A percentile compares a stretch with the other conserved stretches of the same genome.
Conservation (phyloP, 2,329 filamentous ascomycete genomes). For the Alternaria panax region DNA sequence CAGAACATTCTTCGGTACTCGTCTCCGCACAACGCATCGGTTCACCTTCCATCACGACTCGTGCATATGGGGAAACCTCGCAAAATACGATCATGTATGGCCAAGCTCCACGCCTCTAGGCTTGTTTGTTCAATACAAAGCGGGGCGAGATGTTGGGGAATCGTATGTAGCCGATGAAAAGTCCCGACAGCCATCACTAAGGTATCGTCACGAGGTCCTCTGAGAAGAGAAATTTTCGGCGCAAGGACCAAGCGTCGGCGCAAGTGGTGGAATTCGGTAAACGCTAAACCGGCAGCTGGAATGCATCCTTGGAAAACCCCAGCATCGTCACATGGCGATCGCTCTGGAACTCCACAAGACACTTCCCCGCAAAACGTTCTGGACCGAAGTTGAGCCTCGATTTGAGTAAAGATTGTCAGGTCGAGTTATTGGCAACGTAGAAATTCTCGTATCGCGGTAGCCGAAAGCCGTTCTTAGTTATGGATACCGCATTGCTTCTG, state of each 20-base stretch:
- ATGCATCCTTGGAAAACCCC: conserved; percentile 6
- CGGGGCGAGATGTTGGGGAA: conserved; percentile 3
- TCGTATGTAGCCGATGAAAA: conserved; percentile 12
- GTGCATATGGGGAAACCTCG: neutral
- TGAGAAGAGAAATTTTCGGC: conserved; percentile 16
- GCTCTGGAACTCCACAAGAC: conserved; percentile 14
- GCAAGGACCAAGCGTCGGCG: conserved; percentile 19
- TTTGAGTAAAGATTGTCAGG: conserved; percentile 7
- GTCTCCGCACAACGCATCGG: neutral
- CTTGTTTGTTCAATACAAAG: neutral
- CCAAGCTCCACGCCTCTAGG: conserved; percentile 5
- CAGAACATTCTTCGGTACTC: neutral
- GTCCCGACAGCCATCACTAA: conserved; percentile 1
- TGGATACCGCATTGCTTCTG: neutral
- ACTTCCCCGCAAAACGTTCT: conserved; percentile 13
- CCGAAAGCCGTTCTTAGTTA: neutral
- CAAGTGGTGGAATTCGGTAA: conserved; percentile 2
- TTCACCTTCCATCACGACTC: conserved; percentile 2
- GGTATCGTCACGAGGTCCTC: conserved; percentile 18
- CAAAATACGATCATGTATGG: conserved; percentile 14
- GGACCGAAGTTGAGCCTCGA: conserved; percentile 20
- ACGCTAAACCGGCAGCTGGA: conserved; percentile 8
- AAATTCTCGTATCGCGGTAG: neutral
- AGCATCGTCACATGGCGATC: conserved; percentile 12
- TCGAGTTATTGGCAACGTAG: neutral